Evolutionary conservation across 805 yeast genomes (phyloP).

Genomic region (Yarrowia yakushimensis): DNA sequence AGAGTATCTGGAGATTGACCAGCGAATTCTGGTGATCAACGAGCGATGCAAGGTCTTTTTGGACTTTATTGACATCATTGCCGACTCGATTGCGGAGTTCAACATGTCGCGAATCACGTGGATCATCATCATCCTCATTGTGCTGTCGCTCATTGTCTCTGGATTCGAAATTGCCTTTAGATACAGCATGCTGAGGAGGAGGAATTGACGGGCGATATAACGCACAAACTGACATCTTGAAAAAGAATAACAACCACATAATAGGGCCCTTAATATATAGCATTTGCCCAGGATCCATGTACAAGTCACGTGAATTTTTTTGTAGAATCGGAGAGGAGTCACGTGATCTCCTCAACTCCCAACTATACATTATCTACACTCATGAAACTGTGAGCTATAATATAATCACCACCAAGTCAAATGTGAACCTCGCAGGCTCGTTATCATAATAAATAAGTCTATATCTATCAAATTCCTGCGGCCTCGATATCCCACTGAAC

Average conservation of each 20-base stretch:
- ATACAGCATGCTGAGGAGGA: slow-evolving; percentile 43
- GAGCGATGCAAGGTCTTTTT: slow-evolving; percentile 91
- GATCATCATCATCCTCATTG: slow-evolving; percentile 80
- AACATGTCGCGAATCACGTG: slow-evolving; percentile 89
- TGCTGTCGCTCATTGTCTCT: slow-evolving; percentile 73
- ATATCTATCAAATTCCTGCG: slow-evolving; percentile 20
- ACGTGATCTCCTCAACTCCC: no score
- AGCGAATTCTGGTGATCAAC: slow-evolving; percentile 86
- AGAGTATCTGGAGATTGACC: slow-evolving; percentile 92
- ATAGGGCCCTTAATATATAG: background rate
- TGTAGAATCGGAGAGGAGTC: background rate
- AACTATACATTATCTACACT: no score
- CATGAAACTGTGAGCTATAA: no score
- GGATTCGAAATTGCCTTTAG: slow-evolving; percentile 64
- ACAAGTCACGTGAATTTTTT: no score
- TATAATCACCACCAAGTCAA: no score
- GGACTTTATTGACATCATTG: slow-evolving; percentile 88
- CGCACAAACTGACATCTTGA: no score
- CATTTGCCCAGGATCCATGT: background rate
- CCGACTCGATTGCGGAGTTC: slow-evolving; percentile 89
- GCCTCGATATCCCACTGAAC: slow-evolving; percentile 55
- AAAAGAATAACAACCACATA: background rate
- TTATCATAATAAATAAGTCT: background rate
- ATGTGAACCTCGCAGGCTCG: no score
- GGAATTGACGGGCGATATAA: background rate